Evolutionary conservation across 257 asterid species (phyloP), one percentile per base, ranked within the genome.

Genomic region (Paulownia fortunei): DNA sequence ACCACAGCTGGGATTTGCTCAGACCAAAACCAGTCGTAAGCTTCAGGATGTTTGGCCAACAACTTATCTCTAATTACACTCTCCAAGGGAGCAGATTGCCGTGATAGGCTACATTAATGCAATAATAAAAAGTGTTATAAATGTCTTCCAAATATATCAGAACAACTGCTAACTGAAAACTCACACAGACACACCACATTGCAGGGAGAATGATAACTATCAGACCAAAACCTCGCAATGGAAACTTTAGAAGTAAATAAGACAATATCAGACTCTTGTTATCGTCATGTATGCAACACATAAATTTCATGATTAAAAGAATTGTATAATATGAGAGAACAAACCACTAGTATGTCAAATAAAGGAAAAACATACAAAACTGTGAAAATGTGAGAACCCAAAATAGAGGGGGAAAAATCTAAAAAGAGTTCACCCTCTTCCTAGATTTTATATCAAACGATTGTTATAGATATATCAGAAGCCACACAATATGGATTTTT

Each of bases 71-170:
- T 88, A 58, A 93, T 93, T 73, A 84, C 85, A 76, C 83, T 83
- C 89, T 96, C 99, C 90, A 93, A 82, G 8, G 97, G 92, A 84
- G 97, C 90, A 80, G 92, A 87, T 80, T 83, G 98, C 78, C 96
- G 82, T 60, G 88, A 87, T 54, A 96, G 81, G 84, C 99, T 96
- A 70, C 86, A 72, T 55, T 30, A 83, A 79, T 7, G 76, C 73
- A 82, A 77, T 73, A 76, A 27, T 21, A 56, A 42, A n/a, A 66
- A 83, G 78, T 58, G 76, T 74, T 68, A 79, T n/a, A 76, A 56
- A 60, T 58, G 52, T 49, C 37, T 74, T 47, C 69, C 44, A 32
- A 63, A 65, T 56, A 69, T 34, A 76, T 27, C 49, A 74, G 58
- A 77, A 74, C 41, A 65, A 49, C 75, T 42, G 30, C 32, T 65